Base-by-base conservation (phyloP, 1,139 yeast genomes). In the Blastobotrys niveus region DNA sequence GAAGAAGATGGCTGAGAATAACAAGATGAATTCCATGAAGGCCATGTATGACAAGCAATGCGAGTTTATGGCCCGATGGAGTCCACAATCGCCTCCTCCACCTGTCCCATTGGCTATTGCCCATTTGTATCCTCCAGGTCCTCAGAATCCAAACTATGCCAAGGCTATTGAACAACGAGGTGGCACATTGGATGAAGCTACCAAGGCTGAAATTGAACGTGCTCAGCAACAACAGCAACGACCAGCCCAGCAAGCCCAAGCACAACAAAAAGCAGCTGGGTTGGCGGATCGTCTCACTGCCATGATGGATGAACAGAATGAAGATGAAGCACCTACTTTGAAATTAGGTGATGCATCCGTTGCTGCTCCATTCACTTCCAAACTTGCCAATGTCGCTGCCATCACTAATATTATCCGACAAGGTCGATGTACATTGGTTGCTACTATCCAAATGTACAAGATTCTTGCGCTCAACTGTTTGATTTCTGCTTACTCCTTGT, bases 271-370 rank as follows among this genome's bases (percentile, higher is more conserved):
- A 50, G 74, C 76, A 22, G 69, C 76, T 43, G 78, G 77, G 44
- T 65, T 89, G 57, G 91, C 95, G 38, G 91, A 85, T 54, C 74
- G 82, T 55, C 68, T 89, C 53, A 70, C 88, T 67, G 73, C 78
- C 48, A 78, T 86, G 49, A 67, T 86, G 64, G 77, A 79, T 56
- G 83, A 79, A 47, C 78, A 79, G 45, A 88, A 79, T 53, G 84
- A 74, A 25, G 91, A 81, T 46, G 97, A 89, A 55, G 94, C 93
- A 0, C 98, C 99, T 48, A 80, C 85, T 39, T 76, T 91, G 68
- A 93, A 91, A 65, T 74, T 91, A 47, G 99, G 99, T 59, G 99
- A 91, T 70, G 99, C 99, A 8, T 89, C 97, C 22, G 96, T 93
- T 58, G 99, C 99, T 47, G 99, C 99, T 32, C 99, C 99, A 38